phyloP scores from a whole-genome alignment of 192 early-diverging fungal genomes.

The Entomortierella lignicola region DNA sequence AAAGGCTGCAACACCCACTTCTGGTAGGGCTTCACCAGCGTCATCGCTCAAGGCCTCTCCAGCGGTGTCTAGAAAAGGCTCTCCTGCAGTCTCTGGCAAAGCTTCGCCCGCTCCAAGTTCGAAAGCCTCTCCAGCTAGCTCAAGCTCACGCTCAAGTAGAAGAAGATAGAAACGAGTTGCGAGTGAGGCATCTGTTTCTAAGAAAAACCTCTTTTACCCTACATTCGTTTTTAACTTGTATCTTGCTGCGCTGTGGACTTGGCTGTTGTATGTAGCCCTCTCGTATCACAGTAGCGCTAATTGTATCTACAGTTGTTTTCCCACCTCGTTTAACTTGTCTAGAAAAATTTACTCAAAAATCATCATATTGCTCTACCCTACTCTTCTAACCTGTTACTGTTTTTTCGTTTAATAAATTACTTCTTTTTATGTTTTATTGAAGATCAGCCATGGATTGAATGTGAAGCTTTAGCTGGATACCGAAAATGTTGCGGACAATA shows the following conservation, averaged over 20 bases:
- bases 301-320: not conserved
- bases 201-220: too few relatives aligned
- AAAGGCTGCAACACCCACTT: slow-evolving; percentile 20
- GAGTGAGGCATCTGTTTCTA: too few relatives aligned
- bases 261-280: too few relatives aligned
- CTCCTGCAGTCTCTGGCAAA: slow-evolving; percentile 34
- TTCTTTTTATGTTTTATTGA: not conserved
- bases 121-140: slow-evolving; percentile 20
- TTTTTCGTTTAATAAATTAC: not conserved
- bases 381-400: not conserved
- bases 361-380: not conserved
- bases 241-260: too few relatives aligned
- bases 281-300: too few relatives aligned
- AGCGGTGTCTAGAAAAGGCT: slow-evolving; percentile 33
- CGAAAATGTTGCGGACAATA: slow-evolving; percentile 5
- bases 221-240: too few relatives aligned
- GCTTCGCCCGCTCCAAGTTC: slow-evolving; percentile 16
- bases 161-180: slow-evolving; percentile 16
- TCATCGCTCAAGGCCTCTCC: slow-evolving; percentile 32
- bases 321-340: not conserved
- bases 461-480: slow-evolving; percentile 20
- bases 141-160: slow-evolving; percentile 39
- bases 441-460: slow-evolving; percentile 29
- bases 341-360: not conserved
- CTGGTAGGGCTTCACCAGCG: slow-evolving; percentile 29